These are phyloP conservation scores for Rhodotorula taiwanensis DNA, from an alignment of 768 basidiomycete species.

Conservation along the genomic window DNA sequence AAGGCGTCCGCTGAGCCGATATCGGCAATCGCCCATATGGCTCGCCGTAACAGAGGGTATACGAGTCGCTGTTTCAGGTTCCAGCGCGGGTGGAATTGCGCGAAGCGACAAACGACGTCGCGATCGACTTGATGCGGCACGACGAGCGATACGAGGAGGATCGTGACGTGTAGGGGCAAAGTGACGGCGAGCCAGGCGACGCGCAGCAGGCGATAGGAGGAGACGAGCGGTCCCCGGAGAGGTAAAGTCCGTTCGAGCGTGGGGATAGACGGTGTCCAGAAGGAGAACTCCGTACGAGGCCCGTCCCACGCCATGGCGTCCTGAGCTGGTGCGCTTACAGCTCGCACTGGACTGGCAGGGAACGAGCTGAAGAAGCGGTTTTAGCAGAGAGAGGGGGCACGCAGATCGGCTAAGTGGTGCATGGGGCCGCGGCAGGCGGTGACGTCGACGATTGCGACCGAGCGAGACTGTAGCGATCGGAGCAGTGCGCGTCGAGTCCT, in stretches of 20 bases:
- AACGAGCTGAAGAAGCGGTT: too few species aligned
- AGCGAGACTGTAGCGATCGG: too few species aligned
- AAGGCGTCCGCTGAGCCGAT: conserved; percentile 12
- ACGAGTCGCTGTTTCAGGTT: conserved; percentile 17
- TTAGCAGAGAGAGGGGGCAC: too few species aligned
- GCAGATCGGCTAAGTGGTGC: too few species aligned
- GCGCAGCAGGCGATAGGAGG: conserved; percentile 24
- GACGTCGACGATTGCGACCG: too few species aligned
- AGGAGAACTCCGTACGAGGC: conserved; percentile 6
- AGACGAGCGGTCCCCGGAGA: not conserved
- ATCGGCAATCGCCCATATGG: conserved; percentile 31
- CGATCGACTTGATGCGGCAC: not conserved
- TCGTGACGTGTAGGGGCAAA: conserved; percentile 14
- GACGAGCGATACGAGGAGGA: conserved; percentile 1
- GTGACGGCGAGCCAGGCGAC: conserved; percentile 21
- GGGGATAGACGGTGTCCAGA: conserved; percentile 32
- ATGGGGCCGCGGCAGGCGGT: too few species aligned
- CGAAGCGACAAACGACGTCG: not conserved
- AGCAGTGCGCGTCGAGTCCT: too few species aligned
- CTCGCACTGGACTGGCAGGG: too few species aligned
- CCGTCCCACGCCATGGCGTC: conserved; percentile 9
- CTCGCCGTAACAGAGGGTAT: conserved; percentile 30
- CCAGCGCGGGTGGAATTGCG: conserved; percentile 19
- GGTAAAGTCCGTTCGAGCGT: conserved; percentile 12
- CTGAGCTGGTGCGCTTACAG: too few species aligned